Evolutionary conservation across 805 yeast species (phyloP).

Genomic region (Tetrapisispora iriomotensis): DNA sequence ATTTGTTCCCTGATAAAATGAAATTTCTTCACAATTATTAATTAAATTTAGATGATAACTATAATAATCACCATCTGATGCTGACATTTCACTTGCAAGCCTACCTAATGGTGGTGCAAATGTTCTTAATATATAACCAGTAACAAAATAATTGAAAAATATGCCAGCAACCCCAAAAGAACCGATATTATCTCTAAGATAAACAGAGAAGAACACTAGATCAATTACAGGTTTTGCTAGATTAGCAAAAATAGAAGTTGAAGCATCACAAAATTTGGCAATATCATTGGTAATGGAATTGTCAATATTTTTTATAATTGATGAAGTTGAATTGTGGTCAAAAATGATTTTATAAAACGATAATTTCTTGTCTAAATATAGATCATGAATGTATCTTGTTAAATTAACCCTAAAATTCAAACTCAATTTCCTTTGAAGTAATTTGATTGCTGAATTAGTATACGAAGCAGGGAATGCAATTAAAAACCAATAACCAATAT

Average conservation of each 20-base stretch:
- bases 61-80: constrained; percentile 80
- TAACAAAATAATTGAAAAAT: constrained; percentile 65
- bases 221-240: constrained; percentile 90
- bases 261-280: constrained; percentile 66
- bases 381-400: constrained; percentile 79
- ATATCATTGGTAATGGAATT: constrained; percentile 76
- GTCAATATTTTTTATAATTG: constrained; percentile 59
- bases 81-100: constrained; percentile 60
- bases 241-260: constrained; percentile 74
- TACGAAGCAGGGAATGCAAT: constrained; percentile 91
- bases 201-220: constrained; percentile 70
- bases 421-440: constrained; percentile 63
- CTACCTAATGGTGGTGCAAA: constrained; percentile 81
- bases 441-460: constrained; percentile 83
- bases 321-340: constrained; percentile 36
- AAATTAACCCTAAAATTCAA: constrained; percentile 77
- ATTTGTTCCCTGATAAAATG: constrained; percentile 81
- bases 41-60: constrained; percentile 78
- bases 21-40: constrained; percentile 86
- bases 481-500: constrained; percentile 75
- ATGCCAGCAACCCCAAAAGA: constrained; percentile 78
- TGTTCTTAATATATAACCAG: constrained; percentile 63
- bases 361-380: constrained; percentile 71
- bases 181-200: constrained; percentile 78
- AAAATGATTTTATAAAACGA: constrained; percentile 74